These are phyloP conservation scores for Fusarium pininemorale DNA, from an alignment of 2,329 filamentous ascomycete genomes.

Conservation along the genomic window DNA sequence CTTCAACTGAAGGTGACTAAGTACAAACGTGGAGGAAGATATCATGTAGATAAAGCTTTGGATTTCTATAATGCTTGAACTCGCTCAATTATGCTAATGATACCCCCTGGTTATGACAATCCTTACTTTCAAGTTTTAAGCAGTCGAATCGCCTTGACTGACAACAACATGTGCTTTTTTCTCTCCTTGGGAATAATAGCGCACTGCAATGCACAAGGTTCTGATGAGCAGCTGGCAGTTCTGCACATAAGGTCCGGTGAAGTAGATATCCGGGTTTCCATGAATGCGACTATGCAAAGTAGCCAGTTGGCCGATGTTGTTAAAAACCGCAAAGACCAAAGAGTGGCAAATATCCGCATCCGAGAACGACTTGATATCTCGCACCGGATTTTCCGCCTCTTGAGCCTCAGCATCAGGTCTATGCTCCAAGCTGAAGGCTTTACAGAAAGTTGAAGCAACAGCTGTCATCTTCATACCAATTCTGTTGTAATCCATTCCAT, in stretches of 20 bases:
- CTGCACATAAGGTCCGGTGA: conserved; percentile 95
- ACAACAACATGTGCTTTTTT: conserved; percentile 19
- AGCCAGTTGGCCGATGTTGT: conserved; percentile 98
- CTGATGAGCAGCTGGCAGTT: conserved; percentile 97
- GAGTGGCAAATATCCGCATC: conserved; percentile 89
- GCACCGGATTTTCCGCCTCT: conserved; percentile 68
- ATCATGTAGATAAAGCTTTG: background rate
- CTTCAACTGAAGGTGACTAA: no score
- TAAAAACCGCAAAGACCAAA: conserved; percentile 92
- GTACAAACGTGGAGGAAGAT: background rate
- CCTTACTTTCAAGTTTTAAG: rapidly evolving
- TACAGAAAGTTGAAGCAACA: conserved; percentile 95
- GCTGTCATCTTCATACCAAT: conserved; percentile 95
- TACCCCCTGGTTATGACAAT: rapidly evolving
- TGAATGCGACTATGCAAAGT: conserved; percentile 96
- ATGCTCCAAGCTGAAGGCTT: conserved; percentile 91
- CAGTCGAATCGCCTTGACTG: background rate
- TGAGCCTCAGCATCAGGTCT: conserved; percentile 77
- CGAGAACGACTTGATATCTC: conserved; percentile 66
- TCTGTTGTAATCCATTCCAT: conserved; percentile 93
- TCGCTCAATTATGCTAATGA: rapidly evolving
- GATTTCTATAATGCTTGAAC: background rate
- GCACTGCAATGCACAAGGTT: conserved; percentile 64
- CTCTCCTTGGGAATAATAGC: conserved; percentile 23
- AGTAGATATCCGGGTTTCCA: conserved; percentile 92